phyloP scores from a whole-genome alignment of 106 monocot genomes.

The Triglochin maritima region DNA sequence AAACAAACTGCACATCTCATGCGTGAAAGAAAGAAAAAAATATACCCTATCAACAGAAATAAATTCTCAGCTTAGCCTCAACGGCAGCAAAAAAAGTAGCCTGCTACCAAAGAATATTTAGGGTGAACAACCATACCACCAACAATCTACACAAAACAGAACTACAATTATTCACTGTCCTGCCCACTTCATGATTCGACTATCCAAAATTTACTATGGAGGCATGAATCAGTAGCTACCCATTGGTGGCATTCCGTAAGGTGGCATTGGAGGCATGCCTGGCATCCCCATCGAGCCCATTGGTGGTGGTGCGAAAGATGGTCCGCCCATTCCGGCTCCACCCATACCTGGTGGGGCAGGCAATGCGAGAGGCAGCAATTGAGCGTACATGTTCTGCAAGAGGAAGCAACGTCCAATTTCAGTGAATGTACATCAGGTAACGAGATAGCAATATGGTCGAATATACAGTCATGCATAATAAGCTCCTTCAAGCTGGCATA shows the following conservation, averaged over 20 bases:
- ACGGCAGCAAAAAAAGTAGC: conserved; percentile 4
- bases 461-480: not conserved
- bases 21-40: not conserved
- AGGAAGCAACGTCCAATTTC: not conserved
- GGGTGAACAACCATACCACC: not conserved
- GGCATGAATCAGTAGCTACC: conserved; percentile 38
- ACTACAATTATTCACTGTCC: not conserved
- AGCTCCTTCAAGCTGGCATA: not conserved
- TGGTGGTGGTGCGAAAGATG: conserved; percentile 32
- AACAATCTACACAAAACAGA: not conserved
- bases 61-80: conserved; percentile 2
- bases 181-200: conserved; percentile 1
- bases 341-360: conserved; percentile 87
- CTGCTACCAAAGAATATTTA: conserved; percentile 8
- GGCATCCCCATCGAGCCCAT: conserved; percentile 15
- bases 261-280: conserved; percentile 78
- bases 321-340: conserved; percentile 39
- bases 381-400: conserved; percentile 97
- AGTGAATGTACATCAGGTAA: no score
- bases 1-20: not conserved
- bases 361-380: conserved; percentile 83
- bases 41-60: not conserved
- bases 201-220: not conserved
- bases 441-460: no score
- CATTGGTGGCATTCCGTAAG: conserved; percentile 88